Evolutionary conservation across 1,284 basidiomycete genomes (phyloP), one percentile per base, ranked within the genome.

Genomic region (Cerioporus squamosus): DNA sequence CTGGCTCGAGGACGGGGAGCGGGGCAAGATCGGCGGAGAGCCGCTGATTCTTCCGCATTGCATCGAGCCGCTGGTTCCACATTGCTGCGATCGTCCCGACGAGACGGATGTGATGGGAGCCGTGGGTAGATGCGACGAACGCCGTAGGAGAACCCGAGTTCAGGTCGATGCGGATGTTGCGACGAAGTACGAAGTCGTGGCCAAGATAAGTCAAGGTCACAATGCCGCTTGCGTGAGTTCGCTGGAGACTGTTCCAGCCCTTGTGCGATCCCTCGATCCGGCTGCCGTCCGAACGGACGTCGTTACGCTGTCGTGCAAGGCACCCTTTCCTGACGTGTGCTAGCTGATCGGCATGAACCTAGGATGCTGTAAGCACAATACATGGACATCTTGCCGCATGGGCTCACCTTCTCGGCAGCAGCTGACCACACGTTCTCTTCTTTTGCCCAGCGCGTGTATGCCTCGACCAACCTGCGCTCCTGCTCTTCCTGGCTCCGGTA

Each of bases 311-410:
- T 0, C 71, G 61, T 0, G 63, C 48, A 1, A 72, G 60, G 39
- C 71, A 72, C 0, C 70, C 71, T 44, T 68, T 68, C 17, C 26
- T 17, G 5, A 70, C 66, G 46, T 72, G 71, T 2, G 26, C 18
- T 12, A 72, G 39, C 58, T 71, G 70, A 2, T 68, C 64, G 3
- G 8, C 1, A 20, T 58, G 57, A 0, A 38, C 36, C 51, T 53
- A 8, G 3, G 24, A 23, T 26, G 26, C 18, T 4, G 33, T n/a
- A 9, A 14, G 22, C 15, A 39, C 14, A 20, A 26, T 3, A 3
- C 8, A 8, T 4, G 26, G n/a, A n/a, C n/a, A n/a, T n/a, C n/a
- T n/a, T 8, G 26, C 26, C 8, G 26, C 26, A 26, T 4, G 26
- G 9, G 22, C 44, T 3, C 24, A 57, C 55, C 50, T 52, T 51